These are phyloP conservation scores for Tetrahymena borealis DNA, from an alignment of 73 alveolate species.

Conservation along the genomic window DNA sequence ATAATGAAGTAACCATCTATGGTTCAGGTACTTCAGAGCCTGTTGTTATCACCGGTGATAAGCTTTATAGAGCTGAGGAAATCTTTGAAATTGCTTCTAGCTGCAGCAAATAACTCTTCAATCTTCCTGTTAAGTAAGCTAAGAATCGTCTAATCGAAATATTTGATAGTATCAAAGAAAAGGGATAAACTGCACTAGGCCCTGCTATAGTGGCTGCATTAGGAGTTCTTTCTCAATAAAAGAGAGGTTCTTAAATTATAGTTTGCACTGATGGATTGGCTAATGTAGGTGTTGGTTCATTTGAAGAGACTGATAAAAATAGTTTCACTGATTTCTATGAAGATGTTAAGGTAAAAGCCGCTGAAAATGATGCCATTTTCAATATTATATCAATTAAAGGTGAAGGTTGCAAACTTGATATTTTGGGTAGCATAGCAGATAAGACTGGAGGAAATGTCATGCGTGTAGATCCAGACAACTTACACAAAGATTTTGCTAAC, in stretches of 20 bases:
- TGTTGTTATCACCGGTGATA: conserved; percentile 67
- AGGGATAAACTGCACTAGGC: conserved; percentile 93
- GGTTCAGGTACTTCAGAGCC: conserved; percentile 84
- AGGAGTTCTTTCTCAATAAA: conserved; percentile 61
- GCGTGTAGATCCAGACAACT: conserved; percentile 74
- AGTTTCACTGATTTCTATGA: conserved; percentile 63
- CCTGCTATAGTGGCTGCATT: conserved; percentile 81
- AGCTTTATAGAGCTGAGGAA: conserved; percentile 51
- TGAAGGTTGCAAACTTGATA: conserved; percentile 79
- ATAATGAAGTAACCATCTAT: conserved; percentile 67
- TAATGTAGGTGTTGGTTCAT: conserved; percentile 84
- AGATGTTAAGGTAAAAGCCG: conserved; percentile 64
- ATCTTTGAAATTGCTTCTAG: conserved; percentile 46
- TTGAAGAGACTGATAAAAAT: conserved; percentile 55
- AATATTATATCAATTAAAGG: conserved; percentile 78
- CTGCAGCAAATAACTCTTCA: conserved; percentile 38
- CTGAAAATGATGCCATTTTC: conserved; percentile 68
- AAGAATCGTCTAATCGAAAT: conserved; percentile 38
- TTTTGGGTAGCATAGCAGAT: conserved; percentile 67
- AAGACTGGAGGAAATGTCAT: conserved; percentile 82
- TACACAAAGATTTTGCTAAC: conserved; percentile 73
- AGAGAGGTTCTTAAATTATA: conserved; percentile 78
- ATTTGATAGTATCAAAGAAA: conserved; percentile 57
- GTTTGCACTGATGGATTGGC: conserved; percentile 96
- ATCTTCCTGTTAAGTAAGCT: conserved; percentile 54